Evolutionary conservation across 176 grass and related monocot species (phyloP).

Genomic region (Lolium rigidum): DNA sequence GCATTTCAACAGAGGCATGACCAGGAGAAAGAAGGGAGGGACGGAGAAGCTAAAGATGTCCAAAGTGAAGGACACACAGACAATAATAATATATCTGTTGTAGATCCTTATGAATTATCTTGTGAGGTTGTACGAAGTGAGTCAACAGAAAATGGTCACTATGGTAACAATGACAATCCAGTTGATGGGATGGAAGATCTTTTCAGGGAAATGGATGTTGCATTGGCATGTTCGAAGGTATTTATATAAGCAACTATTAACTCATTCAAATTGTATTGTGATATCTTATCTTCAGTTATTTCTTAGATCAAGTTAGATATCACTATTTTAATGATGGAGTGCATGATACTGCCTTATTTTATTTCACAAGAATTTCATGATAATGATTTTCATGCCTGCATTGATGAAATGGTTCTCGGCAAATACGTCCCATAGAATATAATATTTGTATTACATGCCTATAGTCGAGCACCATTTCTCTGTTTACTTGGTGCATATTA

Average conservation of each 20-base stretch:
- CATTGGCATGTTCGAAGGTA: constrained; percentile 74
- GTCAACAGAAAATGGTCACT: not conserved
- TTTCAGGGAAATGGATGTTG: constrained; percentile 73
- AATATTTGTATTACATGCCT: constrained; percentile 19
- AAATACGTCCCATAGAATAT: not conserved
- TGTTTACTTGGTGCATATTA: not conserved
- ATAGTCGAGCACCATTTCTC: constrained; percentile 7
- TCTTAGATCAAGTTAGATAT: constrained; percentile 32
- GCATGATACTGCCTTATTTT: not conserved
- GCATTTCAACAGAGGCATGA: constrained; percentile 33
- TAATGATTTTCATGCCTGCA: constrained; percentile 15
- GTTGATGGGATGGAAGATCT: constrained; percentile 62
- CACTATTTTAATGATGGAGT: constrained; percentile 10
- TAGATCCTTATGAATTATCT: constrained; percentile 34
- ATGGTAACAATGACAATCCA: constrained; percentile 11
- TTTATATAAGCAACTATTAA: not conserved
- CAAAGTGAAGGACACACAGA: not conserved
- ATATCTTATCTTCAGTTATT: not conserved
- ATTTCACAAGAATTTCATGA: not conserved
- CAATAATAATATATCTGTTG: not conserved
- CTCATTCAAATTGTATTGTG: not conserved
- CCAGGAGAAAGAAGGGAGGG: not conserved
- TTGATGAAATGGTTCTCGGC: not conserved
- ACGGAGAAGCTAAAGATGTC: constrained; percentile 15
- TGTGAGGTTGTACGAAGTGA: constrained; percentile 41